These are phyloP conservation scores for Kluyveromyces sp. DNA, from an alignment of 1,139 yeast species.

Conservation along the genomic window DNA sequence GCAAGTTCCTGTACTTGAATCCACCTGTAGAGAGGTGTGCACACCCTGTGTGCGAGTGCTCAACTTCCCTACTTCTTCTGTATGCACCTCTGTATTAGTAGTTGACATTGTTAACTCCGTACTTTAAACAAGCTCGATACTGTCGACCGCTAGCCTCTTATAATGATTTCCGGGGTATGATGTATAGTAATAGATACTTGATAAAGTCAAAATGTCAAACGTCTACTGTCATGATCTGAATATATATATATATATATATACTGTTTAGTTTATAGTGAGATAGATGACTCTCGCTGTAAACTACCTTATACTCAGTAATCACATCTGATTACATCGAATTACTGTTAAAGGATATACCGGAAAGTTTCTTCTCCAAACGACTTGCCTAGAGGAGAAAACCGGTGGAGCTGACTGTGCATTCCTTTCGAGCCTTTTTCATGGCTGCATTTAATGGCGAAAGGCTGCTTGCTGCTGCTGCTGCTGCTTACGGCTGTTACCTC, in stretches of 20 bases:
- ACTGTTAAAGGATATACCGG: too few relatives aligned
- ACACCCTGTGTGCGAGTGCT: conserved; percentile 11
- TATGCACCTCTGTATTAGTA: neutral
- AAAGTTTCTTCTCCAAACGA: neutral
- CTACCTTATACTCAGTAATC: neutral
- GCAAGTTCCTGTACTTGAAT: conserved; percentile 10
- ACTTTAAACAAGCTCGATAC: too few relatives aligned
- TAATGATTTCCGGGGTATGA: too few relatives aligned
- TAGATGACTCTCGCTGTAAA: neutral
- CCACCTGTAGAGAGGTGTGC: conserved; percentile 15
- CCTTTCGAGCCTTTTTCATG: too few relatives aligned
- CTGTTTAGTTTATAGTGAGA: neutral
- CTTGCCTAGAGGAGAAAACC: neutral
- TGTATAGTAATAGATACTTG: too few relatives aligned
- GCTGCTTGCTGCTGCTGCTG: too few relatives aligned
- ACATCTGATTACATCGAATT: too few relatives aligned
- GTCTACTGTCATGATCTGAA: neutral
- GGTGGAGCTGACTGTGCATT: neutral
- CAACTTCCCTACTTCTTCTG: neutral
- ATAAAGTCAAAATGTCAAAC: too few relatives aligned
- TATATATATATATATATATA: too few relatives aligned
- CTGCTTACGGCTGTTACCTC: too few relatives aligned
- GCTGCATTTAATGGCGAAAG: too few relatives aligned
- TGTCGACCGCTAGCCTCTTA: too few relatives aligned
- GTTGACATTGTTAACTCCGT: neutral